Evolutionary conservation across 768 basidiomycete genomes (phyloP).

Genomic region (Mycena vitilis): DNA sequence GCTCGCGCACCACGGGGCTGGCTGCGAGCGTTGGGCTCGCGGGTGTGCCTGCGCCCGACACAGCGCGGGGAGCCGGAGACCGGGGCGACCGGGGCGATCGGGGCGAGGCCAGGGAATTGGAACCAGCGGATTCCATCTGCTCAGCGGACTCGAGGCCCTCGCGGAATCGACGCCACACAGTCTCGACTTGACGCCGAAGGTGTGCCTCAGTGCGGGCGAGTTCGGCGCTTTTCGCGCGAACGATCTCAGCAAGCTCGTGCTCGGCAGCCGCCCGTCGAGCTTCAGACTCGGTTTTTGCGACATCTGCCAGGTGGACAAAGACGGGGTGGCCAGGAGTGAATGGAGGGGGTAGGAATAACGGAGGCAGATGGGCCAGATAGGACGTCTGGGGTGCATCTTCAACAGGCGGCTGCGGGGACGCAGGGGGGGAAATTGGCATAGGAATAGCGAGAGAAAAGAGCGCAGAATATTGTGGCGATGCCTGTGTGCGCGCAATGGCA

Average conservation of each 20-base stretch:
- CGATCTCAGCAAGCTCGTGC: constrained; percentile 67
- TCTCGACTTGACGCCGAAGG: constrained; percentile 67
- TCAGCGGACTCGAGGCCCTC: constrained; percentile 49
- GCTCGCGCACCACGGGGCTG: constrained; percentile 56
- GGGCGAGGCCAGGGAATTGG: constrained; percentile 30
- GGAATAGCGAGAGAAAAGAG: constrained; percentile 62
- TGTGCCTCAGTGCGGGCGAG: constrained; percentile 31
- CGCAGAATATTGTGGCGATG: constrained; percentile 58
- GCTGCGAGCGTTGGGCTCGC: constrained; percentile 41
- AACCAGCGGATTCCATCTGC: constrained; percentile 16
- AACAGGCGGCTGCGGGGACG: constrained; percentile 41
- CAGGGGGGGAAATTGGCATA: constrained; percentile 41
- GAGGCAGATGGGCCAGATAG: constrained; percentile 65
- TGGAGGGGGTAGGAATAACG: constrained; percentile 80
- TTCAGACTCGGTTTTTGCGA: constrained; percentile 68
- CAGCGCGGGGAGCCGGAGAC: constrained; percentile 12
- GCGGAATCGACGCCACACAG: constrained; percentile 71
- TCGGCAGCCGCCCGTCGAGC: constrained; percentile 61
- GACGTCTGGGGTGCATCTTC: constrained; percentile 40
- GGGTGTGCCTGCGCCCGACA: constrained; percentile 32
- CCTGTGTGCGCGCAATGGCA: constrained; percentile 48
- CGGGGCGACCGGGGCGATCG: constrained; percentile 33
- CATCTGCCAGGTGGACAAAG: constrained; percentile 71
- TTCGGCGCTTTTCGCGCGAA: constrained; percentile 61
- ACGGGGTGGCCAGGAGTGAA: constrained; percentile 81